Conservation (phyloP, 306 rosid species). For the Cucumis melo region DNA sequence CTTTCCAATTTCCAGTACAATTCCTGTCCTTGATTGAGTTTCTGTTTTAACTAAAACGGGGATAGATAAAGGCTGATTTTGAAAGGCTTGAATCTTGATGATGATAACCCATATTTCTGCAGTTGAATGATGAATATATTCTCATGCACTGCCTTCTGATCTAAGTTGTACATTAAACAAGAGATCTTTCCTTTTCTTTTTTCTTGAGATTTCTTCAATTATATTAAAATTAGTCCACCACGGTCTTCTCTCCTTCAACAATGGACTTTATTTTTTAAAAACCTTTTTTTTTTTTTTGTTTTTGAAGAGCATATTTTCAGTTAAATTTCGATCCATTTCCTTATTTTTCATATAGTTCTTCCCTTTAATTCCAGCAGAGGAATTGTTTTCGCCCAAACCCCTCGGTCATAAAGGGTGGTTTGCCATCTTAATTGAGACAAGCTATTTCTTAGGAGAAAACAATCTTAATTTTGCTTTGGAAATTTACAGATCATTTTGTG, state of each 20-base stretch:
- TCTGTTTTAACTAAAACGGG: background rate
- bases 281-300: background rate
- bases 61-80: background rate
- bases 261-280: no score
- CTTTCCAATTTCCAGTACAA: background rate
- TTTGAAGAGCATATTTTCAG: background rate
- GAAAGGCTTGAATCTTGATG: background rate
- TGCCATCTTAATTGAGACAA: background rate
- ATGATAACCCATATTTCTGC: background rate
- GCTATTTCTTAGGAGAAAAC: background rate
- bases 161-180: background rate
- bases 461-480: background rate
- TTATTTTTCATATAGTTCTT: background rate
- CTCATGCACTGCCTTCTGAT: background rate
- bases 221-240: background rate
- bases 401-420: no score
- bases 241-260: background rate
- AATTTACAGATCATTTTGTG: background rate
- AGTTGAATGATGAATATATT: background rate
- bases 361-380: background rate
- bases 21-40: background rate
- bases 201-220: background rate
- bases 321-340: no score
- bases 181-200: background rate
- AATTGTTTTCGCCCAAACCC: no score